Evolutionary conservation across 352 stramenopile genomes (phyloP), one percentile per base, ranked within the genome.

Genomic region (Sclerospora graminicola): DNA sequence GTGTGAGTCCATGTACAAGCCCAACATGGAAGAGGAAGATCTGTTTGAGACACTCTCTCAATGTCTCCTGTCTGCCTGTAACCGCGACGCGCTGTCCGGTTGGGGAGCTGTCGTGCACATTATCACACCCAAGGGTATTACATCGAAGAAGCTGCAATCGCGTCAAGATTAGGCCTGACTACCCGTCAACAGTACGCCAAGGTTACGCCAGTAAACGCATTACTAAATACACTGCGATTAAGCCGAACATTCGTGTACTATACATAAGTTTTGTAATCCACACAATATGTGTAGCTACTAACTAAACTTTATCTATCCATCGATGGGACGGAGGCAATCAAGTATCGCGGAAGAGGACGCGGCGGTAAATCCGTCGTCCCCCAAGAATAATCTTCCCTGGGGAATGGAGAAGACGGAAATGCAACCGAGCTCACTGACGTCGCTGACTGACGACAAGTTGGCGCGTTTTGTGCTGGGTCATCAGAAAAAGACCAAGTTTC

Each of bases 51-150:
- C 95, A 18, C 74, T 99, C 27, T 96, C 94, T 20, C 97, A 99
- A 76, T 96, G 85, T 45, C 68, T 99, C 50, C 77, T 99, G 48
- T 92, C 95, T 15, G 93, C 90, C 45, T 96, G 98, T 58, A 97
- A 99, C 80, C 80, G 97, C 23, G 97, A 99, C 77, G 94, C 96
- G 8, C 69, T 99, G 18, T 97, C 89, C 35, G 96, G 97, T 36
- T 99, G 96, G 97, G 97, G 96, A 28, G 96, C 76, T 26, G 81
- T 98, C 18, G 96, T 99, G 27, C 94, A 99, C 81, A 98, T 99
- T 60, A 97, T 99, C 53, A 90, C 79, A 54, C 60, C 71, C 26
- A 83, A 90, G 55, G 79, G 79, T 33, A 81, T 90, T 49, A 85
- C 63, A 16, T 85, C 79, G 24, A 86, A 87, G 59, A 84, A 86